phyloP scores from a whole-genome alignment of 352 stramenopile genomes.

The Globisporangium takayamanum region DNA sequence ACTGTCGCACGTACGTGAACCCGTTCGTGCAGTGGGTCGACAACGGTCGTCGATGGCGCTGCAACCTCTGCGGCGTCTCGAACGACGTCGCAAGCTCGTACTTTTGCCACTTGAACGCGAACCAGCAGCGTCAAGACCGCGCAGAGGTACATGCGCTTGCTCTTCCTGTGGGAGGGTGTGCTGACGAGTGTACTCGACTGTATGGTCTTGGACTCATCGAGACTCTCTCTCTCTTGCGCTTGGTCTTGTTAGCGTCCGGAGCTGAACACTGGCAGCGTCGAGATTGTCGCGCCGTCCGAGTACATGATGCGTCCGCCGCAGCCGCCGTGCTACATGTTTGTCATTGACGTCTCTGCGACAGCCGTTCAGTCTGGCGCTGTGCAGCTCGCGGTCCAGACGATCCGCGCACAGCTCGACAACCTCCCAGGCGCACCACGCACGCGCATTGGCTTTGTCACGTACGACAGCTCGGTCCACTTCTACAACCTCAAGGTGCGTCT shows the following conservation, averaged over 20 bases:
- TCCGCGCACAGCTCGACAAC: constrained; percentile 78
- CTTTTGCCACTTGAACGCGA: constrained; percentile 96
- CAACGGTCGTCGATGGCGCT: constrained; percentile 81
- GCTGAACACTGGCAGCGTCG: constrained; percentile 64
- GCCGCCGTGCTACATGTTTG: constrained; percentile 85
- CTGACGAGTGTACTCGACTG: constrained; percentile 40
- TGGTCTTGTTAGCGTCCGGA: constrained; percentile 55
- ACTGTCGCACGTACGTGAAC: constrained; percentile 89
- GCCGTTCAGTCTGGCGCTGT: constrained; percentile 67
- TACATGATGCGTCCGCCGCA: constrained; percentile 89
- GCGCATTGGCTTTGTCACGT: constrained; percentile 83
- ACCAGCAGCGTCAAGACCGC: constrained; percentile 91
- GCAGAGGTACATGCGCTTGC: constrained; percentile 69
- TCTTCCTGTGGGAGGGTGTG: too few species aligned
- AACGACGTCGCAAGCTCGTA: constrained; percentile 94
- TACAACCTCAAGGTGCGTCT: constrained; percentile 81
- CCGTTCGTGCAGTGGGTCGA: constrained; percentile 88
- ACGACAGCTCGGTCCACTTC: constrained; percentile 82
- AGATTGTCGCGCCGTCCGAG: constrained; percentile 82
- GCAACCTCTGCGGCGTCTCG: constrained; percentile 85
- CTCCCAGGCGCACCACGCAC: constrained; percentile 66
- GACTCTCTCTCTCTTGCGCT: too few species aligned
- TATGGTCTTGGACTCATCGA: constrained; percentile 24
- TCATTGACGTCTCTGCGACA: constrained; percentile 83
- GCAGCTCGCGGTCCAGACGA: constrained; percentile 65